Base-by-base conservation (phyloP, 2,329 filamentous ascomycete species). In the Tolypocladium sp. region DNA sequence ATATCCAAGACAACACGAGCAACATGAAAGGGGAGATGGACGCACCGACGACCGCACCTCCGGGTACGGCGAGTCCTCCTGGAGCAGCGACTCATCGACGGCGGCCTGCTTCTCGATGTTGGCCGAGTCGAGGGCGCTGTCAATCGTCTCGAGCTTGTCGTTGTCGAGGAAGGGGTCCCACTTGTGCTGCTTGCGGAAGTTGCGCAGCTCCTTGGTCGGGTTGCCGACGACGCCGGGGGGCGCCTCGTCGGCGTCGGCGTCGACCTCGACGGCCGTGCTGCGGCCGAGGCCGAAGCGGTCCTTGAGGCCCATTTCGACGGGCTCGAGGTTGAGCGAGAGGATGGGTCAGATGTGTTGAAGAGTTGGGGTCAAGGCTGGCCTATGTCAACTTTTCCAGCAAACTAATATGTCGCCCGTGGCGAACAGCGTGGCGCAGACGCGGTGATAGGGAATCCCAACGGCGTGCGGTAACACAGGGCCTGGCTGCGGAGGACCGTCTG, bases 151-250 rank as follows among this genome's bases (percentile, higher is more conserved):
- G 53, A 79, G 73, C 30, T 81, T 75, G 53, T 82, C 79, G 41
- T 79, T 68, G 2, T 80, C 79, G 59, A 85, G 66, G 62, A 84
- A 84, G 49, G 81, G 81, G 65, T 85, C 82, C 74, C 79, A 82
- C 55, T 77, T 74, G 64, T 84, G 82, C 60, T 79, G 75, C 57
- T 76, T 71, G 64, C 78, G 75, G 62, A 82, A 77, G 52, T 77
- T 66, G 57, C 72, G 71, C 55, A 77, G 66, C 58, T 71, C 67
- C 27, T 59, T 60, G 46, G 70, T 64, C 38, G 59, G 57, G 52
- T 61, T 55, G 15, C 62, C 58, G 46, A 56, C 60, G 54, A 60
- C 62, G 55, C 61, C 61, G n/a, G 54, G 51, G 10, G 58, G 58
- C 20, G 59, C 58, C 51, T 57, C 59, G 27, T 57, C 38, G 38